Evolutionary conservation across 352 stramenopile species (phyloP).

Genomic region (Globisporangium uncinulatum): DNA sequence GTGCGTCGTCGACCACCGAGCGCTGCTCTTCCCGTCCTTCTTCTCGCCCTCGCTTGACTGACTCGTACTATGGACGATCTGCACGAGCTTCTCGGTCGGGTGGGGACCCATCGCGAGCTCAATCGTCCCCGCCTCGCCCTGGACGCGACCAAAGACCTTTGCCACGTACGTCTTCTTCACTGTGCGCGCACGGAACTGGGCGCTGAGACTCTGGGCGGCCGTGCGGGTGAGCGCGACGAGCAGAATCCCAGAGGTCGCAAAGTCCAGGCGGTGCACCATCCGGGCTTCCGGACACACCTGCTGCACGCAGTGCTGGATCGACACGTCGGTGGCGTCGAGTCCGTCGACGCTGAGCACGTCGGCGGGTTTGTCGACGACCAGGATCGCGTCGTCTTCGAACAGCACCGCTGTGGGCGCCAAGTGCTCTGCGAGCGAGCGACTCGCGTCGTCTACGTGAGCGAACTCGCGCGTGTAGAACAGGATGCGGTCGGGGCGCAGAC

Average conservation of each 20-base stretch:
- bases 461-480: slow-evolving; percentile 42
- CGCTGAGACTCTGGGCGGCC: slow-evolving; percentile 54
- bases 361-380: slow-evolving; percentile 56
- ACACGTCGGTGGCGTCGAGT: slow-evolving; percentile 25
- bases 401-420: slow-evolving; percentile 23
- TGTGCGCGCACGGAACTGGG: slow-evolving; percentile 54
- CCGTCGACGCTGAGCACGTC: slow-evolving; percentile 59
- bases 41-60: slow-evolving; percentile 4
- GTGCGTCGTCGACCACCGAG: slow-evolving; percentile 16
- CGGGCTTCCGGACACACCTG: slow-evolving; percentile 42
- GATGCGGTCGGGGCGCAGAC: slow-evolving; percentile 30
- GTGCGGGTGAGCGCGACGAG: slow-evolving; percentile 57
- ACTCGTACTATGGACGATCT: slow-evolving; percentile 26
- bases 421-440: slow-evolving; percentile 4
- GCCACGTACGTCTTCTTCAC: slow-evolving; percentile 62
- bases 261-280: slow-evolving; percentile 77
- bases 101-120: slow-evolving; percentile 47
- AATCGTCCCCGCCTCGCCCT: slow-evolving; percentile 21
- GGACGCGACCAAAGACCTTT: slow-evolving; percentile 35
- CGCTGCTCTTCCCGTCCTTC: background rate
- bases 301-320: slow-evolving; percentile 39
- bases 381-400: slow-evolving; percentile 43
- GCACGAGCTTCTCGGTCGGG: slow-evolving; percentile 36
- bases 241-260: slow-evolving; percentile 68
- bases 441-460: slow-evolving; percentile 10